These are phyloP conservation scores for Gloeopeniophorella convolvens DNA, from an alignment of 768 basidiomycete genomes.

Conservation along the genomic window DNA sequence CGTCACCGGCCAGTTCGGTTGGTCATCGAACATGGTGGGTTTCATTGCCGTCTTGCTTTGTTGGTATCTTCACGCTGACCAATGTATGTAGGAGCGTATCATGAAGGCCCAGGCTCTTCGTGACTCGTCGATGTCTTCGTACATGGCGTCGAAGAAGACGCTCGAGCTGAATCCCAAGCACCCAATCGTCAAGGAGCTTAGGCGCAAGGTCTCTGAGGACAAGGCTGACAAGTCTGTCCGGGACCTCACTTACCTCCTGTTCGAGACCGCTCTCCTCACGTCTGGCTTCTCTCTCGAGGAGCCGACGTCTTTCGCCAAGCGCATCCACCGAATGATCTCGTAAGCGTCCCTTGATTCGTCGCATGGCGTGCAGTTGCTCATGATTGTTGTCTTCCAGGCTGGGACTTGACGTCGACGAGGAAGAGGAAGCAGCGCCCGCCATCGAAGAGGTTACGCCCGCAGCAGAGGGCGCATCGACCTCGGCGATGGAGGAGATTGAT, in stretches of 20 bases:
- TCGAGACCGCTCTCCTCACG: conserved; percentile 94
- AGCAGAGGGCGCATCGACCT: conserved; percentile 56
- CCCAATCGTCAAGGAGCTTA: conserved; percentile 93
- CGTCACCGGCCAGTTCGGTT: conserved; percentile 98
- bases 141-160: conserved; percentile 99
- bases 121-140: conserved; percentile 96
- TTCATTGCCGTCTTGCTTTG: background rate
- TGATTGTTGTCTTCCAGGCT: conserved; percentile 36
- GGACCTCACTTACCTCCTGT: conserved; percentile 91
- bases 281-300: conserved; percentile 95
- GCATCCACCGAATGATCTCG: conserved; percentile 96
- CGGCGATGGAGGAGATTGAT: conserved; percentile 97
- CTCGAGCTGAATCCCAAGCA: conserved; percentile 92
- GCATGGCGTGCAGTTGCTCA: background rate
- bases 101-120: conserved; percentile 99
- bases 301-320: conserved; percentile 90
- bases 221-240: conserved; percentile 98
- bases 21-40: conserved; percentile 96
- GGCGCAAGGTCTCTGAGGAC: conserved; percentile 92
- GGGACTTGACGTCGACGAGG: conserved; percentile 68
- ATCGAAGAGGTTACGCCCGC: conserved; percentile 43
- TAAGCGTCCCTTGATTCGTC: conserved; percentile 31
- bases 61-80: background rate
- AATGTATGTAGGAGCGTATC: conserved; percentile 68
- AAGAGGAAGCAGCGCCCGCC: conserved; percentile 46